These are phyloP conservation scores for Pulveroboletus ravenelii DNA, from an alignment of 768 basidiomycete genomes.

Conservation along the genomic window DNA sequence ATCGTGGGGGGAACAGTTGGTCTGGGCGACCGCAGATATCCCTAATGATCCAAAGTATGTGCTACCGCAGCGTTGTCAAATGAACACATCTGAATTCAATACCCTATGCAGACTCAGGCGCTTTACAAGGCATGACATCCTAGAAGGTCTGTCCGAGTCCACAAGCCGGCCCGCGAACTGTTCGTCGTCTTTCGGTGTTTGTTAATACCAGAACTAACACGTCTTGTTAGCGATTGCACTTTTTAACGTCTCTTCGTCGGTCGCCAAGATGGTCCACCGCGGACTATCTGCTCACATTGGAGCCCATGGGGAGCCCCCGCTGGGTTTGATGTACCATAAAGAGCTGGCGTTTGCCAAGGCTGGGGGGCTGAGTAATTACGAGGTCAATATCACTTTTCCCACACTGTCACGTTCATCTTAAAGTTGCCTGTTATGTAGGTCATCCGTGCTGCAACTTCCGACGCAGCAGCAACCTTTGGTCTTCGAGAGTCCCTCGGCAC, in stretches of 20 bases:
- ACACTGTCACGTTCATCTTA: not conserved
- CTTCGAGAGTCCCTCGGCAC: constrained; percentile 59
- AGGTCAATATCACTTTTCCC: constrained; percentile 37
- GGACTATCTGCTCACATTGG: constrained; percentile 64
- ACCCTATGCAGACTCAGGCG: constrained; percentile 46
- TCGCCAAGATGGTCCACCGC: constrained; percentile 62
- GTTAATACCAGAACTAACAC: not conserved
- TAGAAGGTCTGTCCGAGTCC: constrained; percentile 58
- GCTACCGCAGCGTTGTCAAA: not conserved
- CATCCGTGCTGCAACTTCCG: constrained; percentile 62
- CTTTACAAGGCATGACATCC: constrained; percentile 60
- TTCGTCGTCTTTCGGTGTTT: constrained; percentile 28
- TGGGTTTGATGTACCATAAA: constrained; percentile 72
- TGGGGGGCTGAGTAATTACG: constrained; percentile 67
- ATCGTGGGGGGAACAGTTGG: constrained; percentile 56
- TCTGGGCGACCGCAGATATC: constrained; percentile 64
- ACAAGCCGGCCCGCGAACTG: constrained; percentile 56
- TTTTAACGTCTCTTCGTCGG: constrained; percentile 65
- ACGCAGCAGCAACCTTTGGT: constrained; percentile 62
- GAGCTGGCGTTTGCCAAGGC: constrained; percentile 63
- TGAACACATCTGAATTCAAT: not conserved
- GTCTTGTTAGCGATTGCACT: constrained; percentile 48
- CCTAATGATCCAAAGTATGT: constrained; percentile 65
- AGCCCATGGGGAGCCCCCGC: constrained; percentile 68
- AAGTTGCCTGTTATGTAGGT: constrained; percentile 37